Evolutionary conservation across 306 rosid genomes (phyloP).

Genomic region (Corylus heterophylla): DNA sequence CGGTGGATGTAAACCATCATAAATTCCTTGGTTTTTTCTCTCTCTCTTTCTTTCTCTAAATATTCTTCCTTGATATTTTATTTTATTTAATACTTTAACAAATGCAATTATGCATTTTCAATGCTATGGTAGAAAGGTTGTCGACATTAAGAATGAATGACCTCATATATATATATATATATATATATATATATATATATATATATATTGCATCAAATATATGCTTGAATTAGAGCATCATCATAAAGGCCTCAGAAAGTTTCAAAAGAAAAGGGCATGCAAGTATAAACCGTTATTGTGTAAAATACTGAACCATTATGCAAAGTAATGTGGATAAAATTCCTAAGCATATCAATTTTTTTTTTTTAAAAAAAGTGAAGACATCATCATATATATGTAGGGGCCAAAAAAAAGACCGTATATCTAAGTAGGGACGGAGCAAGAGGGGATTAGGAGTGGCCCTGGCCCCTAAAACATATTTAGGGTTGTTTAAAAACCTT

Average conservation of each 20-base stretch:
- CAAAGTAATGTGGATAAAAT: not conserved
- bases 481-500: no score
- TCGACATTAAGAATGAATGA: slow-evolving; percentile 63
- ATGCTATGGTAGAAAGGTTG: slow-evolving; percentile 34
- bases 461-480: no score
- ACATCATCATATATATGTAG: not conserved
- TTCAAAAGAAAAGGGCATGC: not conserved
- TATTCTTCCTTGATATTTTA: no score
- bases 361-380: not conserved
- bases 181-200: not conserved
- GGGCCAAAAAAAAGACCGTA: slow-evolving; percentile 11
- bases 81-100: no score
- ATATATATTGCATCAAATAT: slow-evolving; percentile 1
- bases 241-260: not conserved
- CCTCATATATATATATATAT: not conserved
- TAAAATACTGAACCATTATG: not conserved
- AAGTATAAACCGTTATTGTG: not conserved
- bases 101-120: slow-evolving; percentile 17
- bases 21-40: no score
- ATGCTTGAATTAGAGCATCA: slow-evolving; percentile 22
- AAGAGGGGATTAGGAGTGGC: no score
- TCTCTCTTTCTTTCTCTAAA: no score
- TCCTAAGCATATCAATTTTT: not conserved
- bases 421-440: not conserved
- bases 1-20: no score